Base-by-base conservation (phyloP, 768 basidiomycete species). In the Pleurotus salmoneostramineus region DNA sequence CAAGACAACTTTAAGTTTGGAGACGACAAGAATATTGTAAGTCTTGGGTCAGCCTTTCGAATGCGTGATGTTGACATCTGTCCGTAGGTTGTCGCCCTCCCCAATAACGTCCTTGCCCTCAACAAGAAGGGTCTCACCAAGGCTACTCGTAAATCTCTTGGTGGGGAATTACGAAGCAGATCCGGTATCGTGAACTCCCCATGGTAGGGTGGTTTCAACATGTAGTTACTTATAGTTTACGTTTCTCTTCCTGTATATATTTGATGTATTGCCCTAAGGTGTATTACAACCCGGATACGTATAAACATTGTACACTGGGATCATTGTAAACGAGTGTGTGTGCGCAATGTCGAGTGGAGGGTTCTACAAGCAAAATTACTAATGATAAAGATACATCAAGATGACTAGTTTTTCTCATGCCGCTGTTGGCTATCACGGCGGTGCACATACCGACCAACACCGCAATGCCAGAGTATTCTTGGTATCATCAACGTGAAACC, bases 1-100 rank as follows among this genome's bases (percentile, higher is more conserved):
- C 95, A 97, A 62, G 97, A 99, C 71, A 93, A 89, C 73, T 99
- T 99, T 85, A 92, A 89, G 74, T 98, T 95, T 67, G 96, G 95
- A 11, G 93, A 96, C 65, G 95, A 98, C 73, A 91, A 93, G 67
- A 89, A 98, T 69, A 98, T 99, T 68, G 93, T 94, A 65, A 66
- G 91, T 77, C 35, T 40, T 36, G 14, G 15, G 21, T 27, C 45
- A 65, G 45, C 55, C 37, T 57, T 33, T 45, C 33, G 40, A 21
- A 48, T 50, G 8, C 35, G 34, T 27, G 55, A 51, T 33, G 57
- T 57, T 49, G 35, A 44, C 44, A 48, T 34, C 63, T n/a, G 17
- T 48, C 37, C 60, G n/a, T 66, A 95, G 93, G 91, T 99, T 65
- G 96, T 98, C 57, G 96, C 97, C 5, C 74, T 98, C 60, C 86